Evolutionary conservation across 495 filamentous ascomycete genomes (phyloP), one percentile per base, ranked within the genome.

Genomic region (Penicillium cataractarum): DNA sequence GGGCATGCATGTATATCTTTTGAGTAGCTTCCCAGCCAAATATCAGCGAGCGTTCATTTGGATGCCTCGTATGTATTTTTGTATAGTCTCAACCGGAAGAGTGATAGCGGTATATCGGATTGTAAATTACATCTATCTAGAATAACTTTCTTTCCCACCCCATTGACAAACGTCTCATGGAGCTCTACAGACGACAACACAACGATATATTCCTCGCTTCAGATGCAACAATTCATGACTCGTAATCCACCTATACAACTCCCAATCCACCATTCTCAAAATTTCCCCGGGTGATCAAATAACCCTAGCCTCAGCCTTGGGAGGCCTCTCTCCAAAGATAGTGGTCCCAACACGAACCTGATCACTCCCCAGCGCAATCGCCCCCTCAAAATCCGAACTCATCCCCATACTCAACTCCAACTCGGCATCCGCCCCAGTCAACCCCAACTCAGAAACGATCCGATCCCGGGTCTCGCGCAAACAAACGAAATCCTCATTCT

Each of bases 291-390:
- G n/a, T n/a, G n/a, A n/a, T 53, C 51, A 79, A 56, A 79, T 60
- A 51, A 78, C 65, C 60, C 52, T 87, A 2, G 89, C 89, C 69
- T 93, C 88, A 54, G 82, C 78, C 81, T 87, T 96, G 26, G 83
- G 76, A 52, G 90, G 90, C 71, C 95, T 79, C 68, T 87, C 78
- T 33, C 95, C 95, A 76, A 99, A 99, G 48, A 99, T 95, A 19
- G 90, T 92, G 64, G 90, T 97, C 4, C 95, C 95, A 21, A 99
- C 86, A n/a, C 95, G 82, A n/a, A 99, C 93, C 82, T 98, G 91
- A 65, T 86, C 84, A 79, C 92, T 96, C 0, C 96, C 95, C 78
- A 89, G 76, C 17, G 70, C 74, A 74, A 99, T 90, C 15, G 94
- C 95, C 1, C 89, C 90, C 78, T 98, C 96, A 73, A 91, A 99